phyloP scores from a whole-genome alignment of 768 basidiomycete species.

The Polyporus arcularius region DNA sequence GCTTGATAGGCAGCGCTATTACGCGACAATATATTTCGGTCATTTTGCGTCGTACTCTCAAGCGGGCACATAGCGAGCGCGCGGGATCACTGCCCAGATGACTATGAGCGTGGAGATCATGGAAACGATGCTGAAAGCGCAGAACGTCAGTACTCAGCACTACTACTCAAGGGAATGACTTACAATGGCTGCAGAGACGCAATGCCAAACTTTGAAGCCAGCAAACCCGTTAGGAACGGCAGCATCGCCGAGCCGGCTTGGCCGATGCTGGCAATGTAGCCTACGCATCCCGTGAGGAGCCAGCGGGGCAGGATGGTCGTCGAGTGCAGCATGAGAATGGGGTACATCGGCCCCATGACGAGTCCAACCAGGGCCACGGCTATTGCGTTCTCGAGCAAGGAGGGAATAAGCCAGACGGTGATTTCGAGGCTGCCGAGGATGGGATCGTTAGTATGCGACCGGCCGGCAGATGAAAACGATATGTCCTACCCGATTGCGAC shows the following conservation, averaged over 20 bases:
- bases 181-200: constrained; percentile 62
- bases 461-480: neutral
- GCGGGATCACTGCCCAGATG: constrained; percentile 58
- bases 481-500: constrained; percentile 26
- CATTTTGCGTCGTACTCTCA: neutral
- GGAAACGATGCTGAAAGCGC: constrained; percentile 46
- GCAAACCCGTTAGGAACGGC: constrained; percentile 72
- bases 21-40: too few relatives aligned
- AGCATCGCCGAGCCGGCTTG: constrained; percentile 72
- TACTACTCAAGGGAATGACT: constrained; percentile 24
- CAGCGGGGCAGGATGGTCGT: constrained; percentile 69
- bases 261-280: constrained; percentile 46
- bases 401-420: constrained; percentile 54
- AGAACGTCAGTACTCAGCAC: neutral
- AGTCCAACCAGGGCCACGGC: constrained; percentile 38
- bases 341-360: constrained; percentile 53
- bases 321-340: constrained; percentile 67
- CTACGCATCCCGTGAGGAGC: constrained; percentile 58
- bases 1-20: too few relatives aligned
- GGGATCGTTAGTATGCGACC: neutral
- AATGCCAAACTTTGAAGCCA: constrained; percentile 64
- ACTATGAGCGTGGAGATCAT: constrained; percentile 62
- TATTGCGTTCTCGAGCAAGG: constrained; percentile 51
- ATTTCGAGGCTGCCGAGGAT: constrained; percentile 17
- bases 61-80: constrained; percentile 8